Evolutionary conservation across 805 yeast species (phyloP).

Genomic region (Kodamaea laetipori): DNA sequence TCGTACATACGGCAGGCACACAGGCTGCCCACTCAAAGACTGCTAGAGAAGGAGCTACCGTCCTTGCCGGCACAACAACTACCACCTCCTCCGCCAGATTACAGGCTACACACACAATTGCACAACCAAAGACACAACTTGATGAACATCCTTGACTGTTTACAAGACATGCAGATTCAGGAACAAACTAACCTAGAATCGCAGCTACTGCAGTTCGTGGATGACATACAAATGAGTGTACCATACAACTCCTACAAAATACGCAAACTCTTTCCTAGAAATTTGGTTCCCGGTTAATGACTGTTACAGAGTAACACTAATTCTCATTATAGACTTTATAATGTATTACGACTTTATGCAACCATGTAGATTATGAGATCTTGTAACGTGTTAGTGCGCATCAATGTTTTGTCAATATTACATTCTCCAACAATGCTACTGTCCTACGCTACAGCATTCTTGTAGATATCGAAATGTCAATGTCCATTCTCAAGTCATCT

Average conservation of each 20-base stretch:
- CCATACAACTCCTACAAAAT: slow-evolving; percentile 12
- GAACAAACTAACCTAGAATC: slow-evolving; percentile 9
- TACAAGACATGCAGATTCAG: slow-evolving; percentile 10
- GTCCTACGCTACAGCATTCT: too few species aligned
- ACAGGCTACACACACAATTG: slow-evolving; percentile 8
- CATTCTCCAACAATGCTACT: too few species aligned
- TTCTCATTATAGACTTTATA: too few species aligned
- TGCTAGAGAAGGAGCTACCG: not conserved
- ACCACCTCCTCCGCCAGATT: slow-evolving; percentile 12
- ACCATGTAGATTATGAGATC: too few species aligned
- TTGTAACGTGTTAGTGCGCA: too few species aligned
- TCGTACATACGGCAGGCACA: not conserved
- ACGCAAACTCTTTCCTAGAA: slow-evolving; percentile 9
- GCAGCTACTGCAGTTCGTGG: slow-evolving; percentile 4
- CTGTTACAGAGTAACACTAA: too few species aligned
- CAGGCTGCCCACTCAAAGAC: slow-evolving; percentile 1
- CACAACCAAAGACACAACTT: slow-evolving; percentile 6
- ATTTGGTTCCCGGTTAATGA: slow-evolving; percentile 1
- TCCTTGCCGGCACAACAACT: slow-evolving; percentile 1
- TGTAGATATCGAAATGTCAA: too few species aligned
- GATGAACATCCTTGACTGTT: slow-evolving; percentile 14
- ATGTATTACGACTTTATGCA: too few species aligned
- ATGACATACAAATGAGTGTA: slow-evolving; percentile 6
- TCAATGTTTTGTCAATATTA: too few species aligned
- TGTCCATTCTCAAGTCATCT: too few species aligned